Evolutionary conservation across 306 rosid species (phyloP).

Genomic region (Glycine tomentella): DNA sequence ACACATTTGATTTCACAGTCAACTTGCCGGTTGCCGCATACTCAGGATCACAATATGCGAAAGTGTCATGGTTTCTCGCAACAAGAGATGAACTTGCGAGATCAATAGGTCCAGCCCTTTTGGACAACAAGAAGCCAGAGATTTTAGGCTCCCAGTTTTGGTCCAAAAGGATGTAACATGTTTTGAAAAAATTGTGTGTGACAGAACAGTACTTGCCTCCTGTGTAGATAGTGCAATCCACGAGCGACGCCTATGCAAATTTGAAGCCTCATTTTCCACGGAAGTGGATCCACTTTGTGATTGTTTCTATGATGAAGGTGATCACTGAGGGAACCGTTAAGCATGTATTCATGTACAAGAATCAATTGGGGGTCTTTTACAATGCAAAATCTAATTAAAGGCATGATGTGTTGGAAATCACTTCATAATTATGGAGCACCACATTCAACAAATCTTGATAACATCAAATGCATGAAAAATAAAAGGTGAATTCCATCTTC

Average conservation of each 20-base stretch:
- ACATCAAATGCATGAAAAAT: too few relatives aligned
- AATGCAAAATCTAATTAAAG: too few relatives aligned
- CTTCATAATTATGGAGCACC: too few relatives aligned
- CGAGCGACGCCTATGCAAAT: slow-evolving; percentile 2
- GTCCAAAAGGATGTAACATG: background rate
- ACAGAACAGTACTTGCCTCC: background rate
- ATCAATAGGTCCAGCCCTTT: background rate
- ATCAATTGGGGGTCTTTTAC: too few relatives aligned
- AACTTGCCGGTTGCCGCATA: too few relatives aligned
- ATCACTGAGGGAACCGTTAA: background rate
- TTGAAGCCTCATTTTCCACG: slow-evolving; percentile 2
- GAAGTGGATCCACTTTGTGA: background rate
- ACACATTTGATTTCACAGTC: background rate
- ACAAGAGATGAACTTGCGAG: background rate
- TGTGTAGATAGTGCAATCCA: slow-evolving; percentile 18
- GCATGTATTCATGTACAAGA: background rate
- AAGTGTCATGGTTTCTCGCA: background rate
- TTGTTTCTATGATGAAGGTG: background rate
- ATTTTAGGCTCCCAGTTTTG: background rate
- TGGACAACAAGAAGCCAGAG: background rate
- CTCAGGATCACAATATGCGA: background rate
- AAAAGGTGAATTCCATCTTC: too few relatives aligned
- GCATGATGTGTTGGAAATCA: too few relatives aligned
- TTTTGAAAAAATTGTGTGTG: background rate
- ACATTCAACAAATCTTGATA: too few relatives aligned